Evolutionary conservation across 208 protist species (phyloP), one percentile per base, ranked within the genome.

Genomic region (Crithidia thermophila): DNA sequence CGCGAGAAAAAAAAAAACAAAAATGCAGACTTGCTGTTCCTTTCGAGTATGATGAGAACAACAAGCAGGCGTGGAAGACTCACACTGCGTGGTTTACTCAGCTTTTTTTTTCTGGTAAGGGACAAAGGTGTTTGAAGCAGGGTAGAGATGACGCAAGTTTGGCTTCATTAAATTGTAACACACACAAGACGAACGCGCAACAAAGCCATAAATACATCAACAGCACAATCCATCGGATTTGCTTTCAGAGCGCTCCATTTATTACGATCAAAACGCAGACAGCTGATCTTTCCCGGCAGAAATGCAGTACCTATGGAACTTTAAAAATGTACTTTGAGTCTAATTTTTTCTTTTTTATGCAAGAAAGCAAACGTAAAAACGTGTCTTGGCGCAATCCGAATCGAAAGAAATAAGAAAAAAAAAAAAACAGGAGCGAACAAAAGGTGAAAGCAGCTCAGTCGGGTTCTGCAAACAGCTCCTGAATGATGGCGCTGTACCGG

Each of bases 391-490:
- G n/a, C n/a, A n/a, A n/a, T 34, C 25, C 10, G 47, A 50, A 3
- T 23, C 8, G 45, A 6, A 50, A 68, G 47, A 67, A 55, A 75
- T n/a, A n/a, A n/a, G 37, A 50, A 39, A 58, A 66, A 59, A 60
- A 74, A 60, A 67, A 67, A 9, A 60, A 57, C 25, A 59, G 52
- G 33, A 67, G 56, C 16, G 30, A 50, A 21, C 3, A 14, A 7
- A 14, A 50, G 21, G 45, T 23, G 52, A 52, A 52, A 30, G 4
- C 49, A 14, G 28, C 49, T 72, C 66, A 75, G 37, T 75, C 68
- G 5, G 63, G 59, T 18, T 74, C 52, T 9, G 40, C 33, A 58
- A 94, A 96, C 43, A 94, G 62, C 39, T 85, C 67, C 16, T 86
- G 50, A 50, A 94, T 89, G 11, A 88, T 33, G 3, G 50, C 73